Percentiles rank a stretch among this genome's conserved stretches.
Conservation (phyloP, 192 early-diverging fungal species). For the Radiomyces spectabilis region DNA sequence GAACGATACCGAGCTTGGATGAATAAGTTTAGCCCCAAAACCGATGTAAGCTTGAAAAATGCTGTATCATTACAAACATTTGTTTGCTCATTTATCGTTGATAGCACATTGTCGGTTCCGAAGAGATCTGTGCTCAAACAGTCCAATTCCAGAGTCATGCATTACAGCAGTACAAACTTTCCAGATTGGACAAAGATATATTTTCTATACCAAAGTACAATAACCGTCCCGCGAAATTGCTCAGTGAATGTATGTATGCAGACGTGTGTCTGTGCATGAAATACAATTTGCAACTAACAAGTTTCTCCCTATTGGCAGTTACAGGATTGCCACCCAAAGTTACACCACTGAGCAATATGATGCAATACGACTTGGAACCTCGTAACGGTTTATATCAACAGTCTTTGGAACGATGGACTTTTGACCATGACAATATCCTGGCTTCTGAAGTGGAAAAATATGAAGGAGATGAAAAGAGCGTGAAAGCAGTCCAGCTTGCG, state of each 20-base stretch:
- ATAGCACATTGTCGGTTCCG: conserved; percentile 67
- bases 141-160: conserved; percentile 63
- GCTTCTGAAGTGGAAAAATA: no score
- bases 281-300: conserved; percentile 1
- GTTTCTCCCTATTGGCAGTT: background rate
- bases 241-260: conserved; percentile 15
- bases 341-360: background rate
- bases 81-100: background rate
- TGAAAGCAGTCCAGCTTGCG: conserved; percentile 17
- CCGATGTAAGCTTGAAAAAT: conserved; percentile 34
- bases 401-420: no score
- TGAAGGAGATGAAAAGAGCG: no score
- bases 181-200: conserved; percentile 50
- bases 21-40: conserved; percentile 54
- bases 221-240: conserved; percentile 28
- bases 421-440: background rate
- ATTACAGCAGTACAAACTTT: conserved; percentile 54
- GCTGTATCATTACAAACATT: background rate
- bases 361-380: no score
- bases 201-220: conserved; percentile 70
- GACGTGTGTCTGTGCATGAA: background rate
- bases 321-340: background rate
- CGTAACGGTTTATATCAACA: no score
- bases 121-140: conserved; percentile 55
- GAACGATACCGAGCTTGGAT: conserved; percentile 69